phyloP scores from a whole-genome alignment of 176 grass and related monocot species.

The Oryza nivara region DNA sequence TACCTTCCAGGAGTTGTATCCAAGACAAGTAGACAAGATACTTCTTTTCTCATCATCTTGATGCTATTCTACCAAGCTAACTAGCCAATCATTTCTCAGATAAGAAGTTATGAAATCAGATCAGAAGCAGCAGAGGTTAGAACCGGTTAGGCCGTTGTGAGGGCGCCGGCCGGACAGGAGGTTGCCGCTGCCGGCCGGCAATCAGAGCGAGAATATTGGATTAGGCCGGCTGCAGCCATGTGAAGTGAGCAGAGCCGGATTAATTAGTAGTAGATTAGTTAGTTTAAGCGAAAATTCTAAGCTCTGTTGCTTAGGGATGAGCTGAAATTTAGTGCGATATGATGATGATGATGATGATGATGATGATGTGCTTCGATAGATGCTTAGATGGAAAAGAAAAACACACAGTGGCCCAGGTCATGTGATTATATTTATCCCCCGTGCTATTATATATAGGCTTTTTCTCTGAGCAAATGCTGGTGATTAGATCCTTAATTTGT shows the following conservation, averaged over 20 bases:
- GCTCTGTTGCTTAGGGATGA: background rate
- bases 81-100: background rate
- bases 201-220: conserved; percentile 8
- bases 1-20: background rate
- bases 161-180: background rate
- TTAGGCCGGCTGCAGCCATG: conserved; percentile 35
- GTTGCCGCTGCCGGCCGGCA: conserved; percentile 34
- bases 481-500: conserved; percentile 43
- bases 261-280: conserved; percentile 1
- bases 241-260: conserved; percentile 29
- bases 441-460: background rate
- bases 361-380: conserved; percentile 18
- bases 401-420: background rate
- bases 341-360: conserved; percentile 24
- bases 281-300: conserved; percentile 19
- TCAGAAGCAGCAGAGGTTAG: background rate
- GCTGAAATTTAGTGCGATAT: conserved; percentile 6
- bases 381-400: conserved; percentile 38
- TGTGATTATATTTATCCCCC: background rate
- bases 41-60: background rate
- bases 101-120: background rate
- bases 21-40: background rate
- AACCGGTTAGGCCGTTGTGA: background rate
- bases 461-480: conserved; percentile 22
- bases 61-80: background rate